phyloP scores from a whole-genome alignment of 1,139 yeast genomes.

The Hyphopichia khmerensis region DNA sequence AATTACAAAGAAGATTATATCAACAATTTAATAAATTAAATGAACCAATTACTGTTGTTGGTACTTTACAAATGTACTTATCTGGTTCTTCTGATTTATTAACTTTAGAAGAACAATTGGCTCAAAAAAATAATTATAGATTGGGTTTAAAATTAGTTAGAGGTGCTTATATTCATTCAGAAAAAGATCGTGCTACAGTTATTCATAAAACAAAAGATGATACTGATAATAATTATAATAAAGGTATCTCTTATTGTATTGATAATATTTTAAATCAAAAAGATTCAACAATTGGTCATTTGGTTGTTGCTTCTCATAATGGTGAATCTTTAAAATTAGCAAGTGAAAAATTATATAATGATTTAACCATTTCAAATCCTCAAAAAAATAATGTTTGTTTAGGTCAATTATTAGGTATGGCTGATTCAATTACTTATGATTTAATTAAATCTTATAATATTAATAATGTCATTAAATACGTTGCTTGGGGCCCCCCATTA shows the following conservation, averaged over 20 bases:
- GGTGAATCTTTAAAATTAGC: constrained; percentile 74
- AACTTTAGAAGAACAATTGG: constrained; percentile 62
- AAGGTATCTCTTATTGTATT: constrained; percentile 65
- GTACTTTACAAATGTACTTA: constrained; percentile 92
- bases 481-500: constrained; percentile 97
- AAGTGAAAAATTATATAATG: constrained; percentile 49
- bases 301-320: constrained; percentile 93
- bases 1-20: constrained; percentile 81
- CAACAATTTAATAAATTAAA: constrained; percentile 64
- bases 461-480: constrained; percentile 84
- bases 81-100: constrained; percentile 66
- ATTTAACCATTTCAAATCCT: constrained; percentile 20
- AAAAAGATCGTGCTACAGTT: constrained; percentile 62
- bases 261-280: constrained; percentile 50
- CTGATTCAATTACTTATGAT: constrained; percentile 82
- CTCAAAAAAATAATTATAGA: constrained; percentile 62
- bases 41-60: constrained; percentile 68
- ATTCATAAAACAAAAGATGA: constrained; percentile 76
- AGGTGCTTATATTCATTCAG: constrained; percentile 95
- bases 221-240: constrained; percentile 74
- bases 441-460: constrained; percentile 64
- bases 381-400: constrained; percentile 69
- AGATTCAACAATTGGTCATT: constrained; percentile 66
- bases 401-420: constrained; percentile 95
- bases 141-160: constrained; percentile 92